Base-by-base conservation (phyloP, 768 basidiomycete genomes). In the Chalciporus chontae region DNA sequence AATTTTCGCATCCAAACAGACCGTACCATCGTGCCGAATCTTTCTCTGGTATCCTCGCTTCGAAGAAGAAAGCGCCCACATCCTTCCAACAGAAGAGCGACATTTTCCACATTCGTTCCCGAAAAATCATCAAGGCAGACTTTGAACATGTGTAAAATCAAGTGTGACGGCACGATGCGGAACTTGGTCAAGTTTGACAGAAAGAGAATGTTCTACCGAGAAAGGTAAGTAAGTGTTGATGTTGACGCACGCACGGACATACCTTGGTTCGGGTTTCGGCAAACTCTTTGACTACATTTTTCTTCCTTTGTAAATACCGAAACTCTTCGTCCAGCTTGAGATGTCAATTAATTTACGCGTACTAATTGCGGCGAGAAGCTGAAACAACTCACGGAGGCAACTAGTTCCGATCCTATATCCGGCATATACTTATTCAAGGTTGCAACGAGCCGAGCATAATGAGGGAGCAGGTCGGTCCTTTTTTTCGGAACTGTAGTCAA, bases 101-200 rank as follows among this genome's bases (percentile, higher is more conserved):
- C 77, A 59, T 92, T 97, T 64, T 98, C 96, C 31, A 99, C 79
- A 61, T 98, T 99, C 17, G 84, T 83, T 2, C 89, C 90, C 2
- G 86, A 85, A 61, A 99, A 92, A 65, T 97, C 95, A 64, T 97
- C 95, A 60, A 98, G 73, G 68, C 91, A 95, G 44, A 95, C 93
- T 80, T 98, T 98, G 75, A 95, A 89, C 59, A 92, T 87, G 66
- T 98, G 94, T 41, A 99, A 72, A 60, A 98, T 92, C 48, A 95
- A 75, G 66, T 98, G 94, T 4, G 85, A 72, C 24, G 92, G 94
- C 8, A 97, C 90, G 18, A 98, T 83, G 34, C 80, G 76, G 68
- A 98, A 98, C 69, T 99, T 99, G n/a, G 94, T 94, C 59, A 99
- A 71, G 67, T 88, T 95, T 5, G 90, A 87, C 49, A 94, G 69